A percentile compares a stretch with the other conserved stretches of the same genome.
These are phyloP conservation scores for Phytophthora aleatoria DNA, from an alignment of 352 stramenopile species.

Conservation along the genomic window DNA sequence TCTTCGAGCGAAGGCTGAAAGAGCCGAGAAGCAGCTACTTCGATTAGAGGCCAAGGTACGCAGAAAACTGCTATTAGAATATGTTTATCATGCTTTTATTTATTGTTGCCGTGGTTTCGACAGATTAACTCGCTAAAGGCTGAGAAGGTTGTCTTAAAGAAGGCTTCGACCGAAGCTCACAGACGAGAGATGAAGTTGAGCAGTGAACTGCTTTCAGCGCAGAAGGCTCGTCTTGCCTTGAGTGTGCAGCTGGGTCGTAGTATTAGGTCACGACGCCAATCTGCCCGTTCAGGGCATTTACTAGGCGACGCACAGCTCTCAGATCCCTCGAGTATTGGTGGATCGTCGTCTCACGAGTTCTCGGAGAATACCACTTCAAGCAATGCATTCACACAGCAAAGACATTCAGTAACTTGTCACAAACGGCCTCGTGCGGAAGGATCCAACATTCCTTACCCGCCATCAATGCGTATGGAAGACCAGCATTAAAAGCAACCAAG, in stretches of 20 bases:
- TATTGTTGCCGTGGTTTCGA: background rate
- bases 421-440: slow-evolving; percentile 31
- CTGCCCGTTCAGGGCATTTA: background rate
- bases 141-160: slow-evolving; percentile 53
- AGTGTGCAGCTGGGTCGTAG: background rate
- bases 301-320: background rate
- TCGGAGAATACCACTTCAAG: background rate
- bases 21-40: slow-evolving; percentile 42
- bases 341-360: background rate
- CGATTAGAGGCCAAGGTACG: slow-evolving; percentile 57
- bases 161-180: slow-evolving; percentile 22
- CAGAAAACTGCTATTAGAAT: background rate
- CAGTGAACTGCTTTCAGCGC: slow-evolving; percentile 39
- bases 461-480: no score
- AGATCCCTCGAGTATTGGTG: background rate
- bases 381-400: background rate
- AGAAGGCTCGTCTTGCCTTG: slow-evolving; percentile 15
- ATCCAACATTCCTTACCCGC: slow-evolving; percentile 49
- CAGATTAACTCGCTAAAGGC: slow-evolving; percentile 59
- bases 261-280: background rate
- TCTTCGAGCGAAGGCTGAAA: slow-evolving; percentile 32
- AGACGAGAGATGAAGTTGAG: slow-evolving; percentile 57
- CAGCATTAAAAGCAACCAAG: no score
- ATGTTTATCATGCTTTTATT: background rate
- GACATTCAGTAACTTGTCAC: slow-evolving; percentile 4